Evolutionary conservation across 331 rosid genomes (phyloP).

Genomic region (Phaseolus coccineus): DNA sequence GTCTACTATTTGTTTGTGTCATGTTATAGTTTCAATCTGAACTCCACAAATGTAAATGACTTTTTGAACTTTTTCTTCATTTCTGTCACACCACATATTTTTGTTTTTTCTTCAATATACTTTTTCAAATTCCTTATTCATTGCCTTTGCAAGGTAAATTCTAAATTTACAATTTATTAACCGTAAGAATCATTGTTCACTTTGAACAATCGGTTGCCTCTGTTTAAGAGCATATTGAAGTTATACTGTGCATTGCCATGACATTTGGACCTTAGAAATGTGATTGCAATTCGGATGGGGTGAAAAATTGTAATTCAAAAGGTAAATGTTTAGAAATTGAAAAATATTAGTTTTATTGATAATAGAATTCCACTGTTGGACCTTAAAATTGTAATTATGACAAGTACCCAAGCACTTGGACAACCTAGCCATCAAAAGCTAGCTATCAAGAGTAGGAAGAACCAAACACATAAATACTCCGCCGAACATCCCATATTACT

Average conservation of each 20-base stretch:
- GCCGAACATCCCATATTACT: no score
- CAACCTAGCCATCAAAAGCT: no score
- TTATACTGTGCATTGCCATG: not conserved
- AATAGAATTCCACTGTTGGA: no score
- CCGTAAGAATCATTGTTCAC: not conserved
- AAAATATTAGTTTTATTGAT: no score
- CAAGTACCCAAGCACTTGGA: no score
- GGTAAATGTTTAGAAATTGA: no score
- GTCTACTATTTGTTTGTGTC: not conserved
- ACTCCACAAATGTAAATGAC: not conserved
- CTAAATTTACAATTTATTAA: slow-evolving; percentile 2
- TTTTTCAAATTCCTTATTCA: not conserved
- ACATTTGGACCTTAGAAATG: not conserved
- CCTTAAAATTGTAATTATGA: no score
- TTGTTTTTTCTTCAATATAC: not conserved
- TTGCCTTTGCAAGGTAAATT: not conserved
- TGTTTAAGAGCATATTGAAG: not conserved
- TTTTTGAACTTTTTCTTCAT: not conserved
- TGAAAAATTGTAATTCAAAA: no score
- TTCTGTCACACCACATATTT: not conserved
- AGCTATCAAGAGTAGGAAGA: no score
- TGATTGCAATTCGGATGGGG: not conserved
- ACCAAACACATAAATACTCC: no score
- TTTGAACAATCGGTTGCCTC: not conserved
- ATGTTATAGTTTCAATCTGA: not conserved